Conservation (phyloP, 176 grass and related monocot genomes). For the Lolium perenne region DNA sequence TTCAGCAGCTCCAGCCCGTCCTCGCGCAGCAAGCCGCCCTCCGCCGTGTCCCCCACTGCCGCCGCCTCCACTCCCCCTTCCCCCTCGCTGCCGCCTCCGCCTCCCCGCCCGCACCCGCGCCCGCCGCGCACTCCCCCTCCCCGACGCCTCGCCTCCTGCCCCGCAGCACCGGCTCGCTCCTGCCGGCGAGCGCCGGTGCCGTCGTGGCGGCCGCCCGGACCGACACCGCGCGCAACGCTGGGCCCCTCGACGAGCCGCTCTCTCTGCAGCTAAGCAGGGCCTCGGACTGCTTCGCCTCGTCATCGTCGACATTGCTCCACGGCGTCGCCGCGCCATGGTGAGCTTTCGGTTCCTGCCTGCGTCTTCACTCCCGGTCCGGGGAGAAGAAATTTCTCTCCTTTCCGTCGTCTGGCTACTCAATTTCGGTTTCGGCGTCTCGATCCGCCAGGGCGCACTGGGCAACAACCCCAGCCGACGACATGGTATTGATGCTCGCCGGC, state of each 20-base stretch:
- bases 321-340: conserved; percentile 23
- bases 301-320: not conserved
- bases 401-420: conserved; percentile 1
- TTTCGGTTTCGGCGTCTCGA: conserved; percentile 7
- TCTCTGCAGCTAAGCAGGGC: conserved; percentile 29
- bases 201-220: conserved; percentile 9
- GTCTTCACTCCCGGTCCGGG: not conserved
- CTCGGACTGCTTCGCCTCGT: not conserved
- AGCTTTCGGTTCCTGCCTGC: conserved; percentile 14
- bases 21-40: conserved; percentile 36
- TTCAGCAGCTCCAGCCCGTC: conserved; percentile 36
- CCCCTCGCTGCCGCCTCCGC: not conserved
- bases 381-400: not conserved
- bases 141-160: conserved; percentile 8
- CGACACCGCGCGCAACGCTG: not conserved
- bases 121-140: not conserved
- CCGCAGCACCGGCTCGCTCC: not conserved
- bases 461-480: not conserved
- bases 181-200: conserved; percentile 41
- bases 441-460: conserved; percentile 46
- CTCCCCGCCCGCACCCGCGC: no score
- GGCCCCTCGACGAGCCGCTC: conserved; percentile 23
- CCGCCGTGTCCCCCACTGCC: not conserved
- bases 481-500: conserved; percentile 4
- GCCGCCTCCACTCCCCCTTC: conserved; percentile 20